phyloP scores from a whole-genome alignment of 805 yeast species.

The Schwanniomyces pseudopolymorphus region DNA sequence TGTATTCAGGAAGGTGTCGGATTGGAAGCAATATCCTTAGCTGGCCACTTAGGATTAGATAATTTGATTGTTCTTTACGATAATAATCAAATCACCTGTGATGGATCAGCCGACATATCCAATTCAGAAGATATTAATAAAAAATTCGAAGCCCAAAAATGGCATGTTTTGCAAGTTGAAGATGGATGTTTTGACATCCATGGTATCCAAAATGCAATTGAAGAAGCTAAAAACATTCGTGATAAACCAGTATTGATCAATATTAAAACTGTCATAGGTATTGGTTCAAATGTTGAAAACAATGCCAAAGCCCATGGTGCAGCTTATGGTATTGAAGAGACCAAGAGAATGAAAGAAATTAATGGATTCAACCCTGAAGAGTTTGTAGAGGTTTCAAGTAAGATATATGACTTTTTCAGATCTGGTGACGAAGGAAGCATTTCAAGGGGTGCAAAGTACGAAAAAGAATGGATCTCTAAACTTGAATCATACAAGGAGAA shows the following conservation, averaged over 20 bases:
- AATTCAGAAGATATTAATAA: conserved; percentile 89
- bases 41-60: conserved; percentile 93
- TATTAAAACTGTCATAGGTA: conserved; percentile 89
- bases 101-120: conserved; percentile 85
- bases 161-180: conserved; percentile 78
- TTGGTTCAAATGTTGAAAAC: conserved; percentile 82
- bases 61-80: conserved; percentile 95
- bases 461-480: conserved; percentile 71
- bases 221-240: conserved; percentile 70
- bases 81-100: conserved; percentile 95
- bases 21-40: conserved; percentile 89
- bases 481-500: conserved; percentile 60
- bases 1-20: conserved; percentile 98
- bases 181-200: conserved; percentile 79
- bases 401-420: conserved; percentile 70
- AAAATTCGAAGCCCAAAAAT: conserved; percentile 90
- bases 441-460: conserved; percentile 62
- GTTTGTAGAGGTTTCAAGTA: conserved; percentile 76
- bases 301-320: conserved; percentile 94
- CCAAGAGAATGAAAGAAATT: conserved; percentile 76
- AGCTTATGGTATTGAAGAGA: conserved; percentile 91
- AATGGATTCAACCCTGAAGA: conserved; percentile 88
- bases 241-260: conserved; percentile 90
- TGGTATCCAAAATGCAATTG: conserved; percentile 72
- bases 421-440: conserved; percentile 38